These are phyloP conservation scores for Anastatica hierochuntica DNA, from an alignment of 345 rosid species.

Conservation along the genomic window DNA sequence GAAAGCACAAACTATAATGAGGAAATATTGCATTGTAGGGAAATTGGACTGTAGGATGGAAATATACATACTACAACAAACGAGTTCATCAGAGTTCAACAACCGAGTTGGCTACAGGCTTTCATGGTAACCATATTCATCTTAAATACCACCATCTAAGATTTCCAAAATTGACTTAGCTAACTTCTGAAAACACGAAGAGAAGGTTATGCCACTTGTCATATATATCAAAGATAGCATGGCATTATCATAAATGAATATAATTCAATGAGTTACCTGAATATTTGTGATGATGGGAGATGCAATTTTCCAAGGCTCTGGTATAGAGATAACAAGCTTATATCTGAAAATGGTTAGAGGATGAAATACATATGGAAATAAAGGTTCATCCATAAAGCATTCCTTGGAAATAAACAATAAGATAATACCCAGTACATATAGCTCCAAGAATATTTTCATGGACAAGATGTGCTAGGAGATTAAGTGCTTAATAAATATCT, in stretches of 20 bases:
- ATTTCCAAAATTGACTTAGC: slow-evolving; percentile 8
- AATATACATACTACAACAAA: neutral
- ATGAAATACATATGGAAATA: neutral
- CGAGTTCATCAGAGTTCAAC: neutral
- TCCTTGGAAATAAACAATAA: no score
- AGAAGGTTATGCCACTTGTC: neutral
- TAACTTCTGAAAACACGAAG: neutral
- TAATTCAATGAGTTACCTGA: slow-evolving; percentile 54
- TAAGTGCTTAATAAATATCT: neutral
- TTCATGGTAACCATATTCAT: neutral
- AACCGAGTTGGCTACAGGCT: slow-evolving; percentile 3
- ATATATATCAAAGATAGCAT: neutral
- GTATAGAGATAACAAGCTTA: slow-evolving; percentile 72
- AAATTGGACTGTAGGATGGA: neutral
- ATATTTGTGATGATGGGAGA: slow-evolving; percentile 74
- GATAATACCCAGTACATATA: no score
- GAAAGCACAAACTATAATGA: neutral
- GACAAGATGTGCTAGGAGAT: neutral
- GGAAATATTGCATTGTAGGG: neutral
- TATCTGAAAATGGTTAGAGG: slow-evolving; percentile 41
- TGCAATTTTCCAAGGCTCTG: slow-evolving; percentile 75
- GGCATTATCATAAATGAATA: neutral
- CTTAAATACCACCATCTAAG: slow-evolving; percentile 7
- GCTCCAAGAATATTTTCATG: neutral
- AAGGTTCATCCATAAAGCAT: neutral